A percentile compares a stretch with the other conserved stretches of the same genome.
Conservation (phyloP, 768 basidiomycete species). For the Collybia nuda region DNA sequence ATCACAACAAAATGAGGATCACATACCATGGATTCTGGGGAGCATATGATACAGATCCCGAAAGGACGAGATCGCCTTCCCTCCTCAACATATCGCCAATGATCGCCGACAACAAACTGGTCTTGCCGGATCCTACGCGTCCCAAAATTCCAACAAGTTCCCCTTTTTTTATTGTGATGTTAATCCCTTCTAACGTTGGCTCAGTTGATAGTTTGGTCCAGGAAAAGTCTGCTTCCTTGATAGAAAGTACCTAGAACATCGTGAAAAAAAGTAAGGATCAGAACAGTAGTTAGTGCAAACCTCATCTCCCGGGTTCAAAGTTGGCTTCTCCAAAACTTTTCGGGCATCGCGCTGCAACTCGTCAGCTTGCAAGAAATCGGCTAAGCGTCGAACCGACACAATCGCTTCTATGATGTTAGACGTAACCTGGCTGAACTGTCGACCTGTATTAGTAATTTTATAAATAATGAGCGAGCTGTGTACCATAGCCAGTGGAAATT, state of each 20-base stretch:
- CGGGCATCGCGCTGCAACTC: conserved; percentile 83
- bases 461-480: conserved; percentile 10
- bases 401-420: conserved; percentile 84
- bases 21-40: conserved; percentile 85
- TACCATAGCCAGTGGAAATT: conserved; percentile 86
- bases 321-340: conserved; percentile 41
- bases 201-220: conserved; percentile 63
- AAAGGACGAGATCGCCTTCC: conserved; percentile 71
- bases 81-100: conserved; percentile 83
- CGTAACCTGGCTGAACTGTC: conserved; percentile 67
- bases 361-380: conserved; percentile 70
- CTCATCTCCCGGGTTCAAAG: conserved; percentile 59
- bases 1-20: neutral
- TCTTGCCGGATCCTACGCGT: conserved; percentile 90
- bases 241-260: conserved; percentile 52
- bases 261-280: neutral
- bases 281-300: conserved; percentile 26
- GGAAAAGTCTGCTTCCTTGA: conserved; percentile 76
- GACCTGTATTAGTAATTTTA: neutral
- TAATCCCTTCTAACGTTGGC: conserved; percentile 77
- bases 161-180: conserved; percentile 74
- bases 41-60: conserved; percentile 78
- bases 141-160: conserved; percentile 86
- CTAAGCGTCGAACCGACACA: conserved; percentile 80
- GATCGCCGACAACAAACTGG: conserved; percentile 74